Conservation (phyloP, 495 filamentous ascomycete species). For the Penicillium samsonianum region DNA sequence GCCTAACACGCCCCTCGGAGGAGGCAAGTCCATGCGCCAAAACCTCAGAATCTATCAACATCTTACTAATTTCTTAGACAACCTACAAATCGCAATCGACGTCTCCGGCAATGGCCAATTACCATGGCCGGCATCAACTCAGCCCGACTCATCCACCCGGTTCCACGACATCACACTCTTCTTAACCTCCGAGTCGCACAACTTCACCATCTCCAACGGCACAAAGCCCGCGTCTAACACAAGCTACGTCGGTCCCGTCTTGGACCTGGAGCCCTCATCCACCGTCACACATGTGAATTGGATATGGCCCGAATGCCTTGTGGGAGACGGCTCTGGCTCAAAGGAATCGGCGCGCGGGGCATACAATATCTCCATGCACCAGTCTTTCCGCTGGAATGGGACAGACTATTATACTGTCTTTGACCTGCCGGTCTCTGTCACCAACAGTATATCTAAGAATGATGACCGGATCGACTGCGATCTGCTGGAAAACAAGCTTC, state of each 20-base stretch:
- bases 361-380: constrained; percentile 66
- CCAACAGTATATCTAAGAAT: constrained; percentile 55
- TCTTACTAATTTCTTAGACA: constrained; percentile 41
- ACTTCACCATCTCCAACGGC: constrained; percentile 70
- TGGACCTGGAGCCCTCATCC: constrained; percentile 59
- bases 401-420: constrained; percentile 67
- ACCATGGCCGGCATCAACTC: constrained; percentile 52
- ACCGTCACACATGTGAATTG: constrained; percentile 72
- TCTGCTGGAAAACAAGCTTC: constrained; percentile 21
- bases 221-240: constrained; percentile 48
- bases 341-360: constrained; percentile 34
- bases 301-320: constrained; percentile 65
- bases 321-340: constrained; percentile 51
- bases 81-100: constrained; percentile 65
- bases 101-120: constrained; percentile 64
- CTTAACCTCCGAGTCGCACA: constrained; percentile 62
- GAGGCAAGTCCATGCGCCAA: constrained; percentile 46
- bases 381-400: constrained; percentile 64
- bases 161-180: constrained; percentile 68
- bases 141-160: constrained; percentile 43
- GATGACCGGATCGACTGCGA: constrained; percentile 22
- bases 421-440: constrained; percentile 64
- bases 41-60: neutral
- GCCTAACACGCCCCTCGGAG: constrained; percentile 65
- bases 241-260: constrained; percentile 60